These are phyloP conservation scores for Tubosaeta sp. DNA, from an alignment of 768 basidiomycete genomes.

Conservation along the genomic window DNA sequence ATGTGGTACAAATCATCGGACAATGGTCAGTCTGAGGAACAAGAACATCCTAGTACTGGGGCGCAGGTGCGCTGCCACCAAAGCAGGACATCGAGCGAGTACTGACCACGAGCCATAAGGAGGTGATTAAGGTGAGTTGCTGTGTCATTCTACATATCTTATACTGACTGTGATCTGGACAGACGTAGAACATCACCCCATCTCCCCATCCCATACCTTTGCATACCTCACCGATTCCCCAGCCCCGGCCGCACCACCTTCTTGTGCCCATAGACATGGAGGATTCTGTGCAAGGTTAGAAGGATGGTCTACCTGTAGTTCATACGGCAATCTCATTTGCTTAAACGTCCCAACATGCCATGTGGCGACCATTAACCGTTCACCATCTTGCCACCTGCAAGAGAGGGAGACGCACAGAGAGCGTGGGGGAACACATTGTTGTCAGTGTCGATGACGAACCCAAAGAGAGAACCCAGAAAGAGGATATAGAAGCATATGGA, in stretches of 20 bases:
- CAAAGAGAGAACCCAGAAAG: conserved; percentile 50
- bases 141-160: not conserved
- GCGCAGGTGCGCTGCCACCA: conserved; percentile 7
- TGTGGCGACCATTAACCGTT: conserved; percentile 43
- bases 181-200: conserved; percentile 19
- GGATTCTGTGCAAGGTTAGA: conserved; percentile 15
- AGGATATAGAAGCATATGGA: conserved; percentile 68
- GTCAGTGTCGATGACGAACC: conserved; percentile 26
- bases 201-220: conserved; percentile 21
- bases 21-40: conserved; percentile 35
- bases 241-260: conserved; percentile 27
- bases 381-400: conserved; percentile 30
- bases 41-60: conserved; percentile 15
- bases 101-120: conserved; percentile 1
- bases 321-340: conserved; percentile 40
- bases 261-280: conserved; percentile 36
- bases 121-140: conserved; percentile 5
- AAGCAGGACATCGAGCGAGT: conserved; percentile 3
- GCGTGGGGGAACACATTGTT: conserved; percentile 20
- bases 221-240: conserved; percentile 22
- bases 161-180: not conserved
- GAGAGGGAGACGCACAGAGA: conserved; percentile 23
- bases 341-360: conserved; percentile 45
- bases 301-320: conserved; percentile 30
- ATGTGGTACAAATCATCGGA: conserved; percentile 31